Conservation (phyloP, 2,329 filamentous ascomycete genomes). For the Alternaria sp. region DNA sequence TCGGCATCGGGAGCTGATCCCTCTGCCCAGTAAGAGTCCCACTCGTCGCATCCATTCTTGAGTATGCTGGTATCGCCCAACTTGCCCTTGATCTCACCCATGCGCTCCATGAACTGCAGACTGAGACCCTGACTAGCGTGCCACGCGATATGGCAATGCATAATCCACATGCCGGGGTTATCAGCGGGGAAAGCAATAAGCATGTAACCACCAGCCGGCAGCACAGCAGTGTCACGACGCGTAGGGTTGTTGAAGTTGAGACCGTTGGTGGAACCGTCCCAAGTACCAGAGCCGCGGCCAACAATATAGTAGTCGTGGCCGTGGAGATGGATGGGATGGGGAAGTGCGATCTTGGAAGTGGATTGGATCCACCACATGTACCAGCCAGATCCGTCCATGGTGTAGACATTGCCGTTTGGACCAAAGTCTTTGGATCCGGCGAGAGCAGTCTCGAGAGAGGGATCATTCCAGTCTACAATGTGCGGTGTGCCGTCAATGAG, state of each 20-base stretch:
- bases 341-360: conserved; percentile 43
- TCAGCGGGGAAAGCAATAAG: conserved; percentile 63
- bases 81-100: conserved; percentile 30
- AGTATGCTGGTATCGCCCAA: conserved; percentile 35
- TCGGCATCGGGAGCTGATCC: conserved; percentile 21
- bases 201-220: conserved; percentile 53
- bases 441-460: conserved; percentile 56
- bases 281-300: conserved; percentile 46
- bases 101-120: conserved; percentile 62
- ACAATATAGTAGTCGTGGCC: conserved; percentile 57
- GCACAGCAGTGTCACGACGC: conserved; percentile 51
- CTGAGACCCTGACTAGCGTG: conserved; percentile 55
- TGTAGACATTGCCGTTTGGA: conserved; percentile 40
- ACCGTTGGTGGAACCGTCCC: conserved; percentile 43
- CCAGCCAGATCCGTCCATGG: conserved; percentile 47
- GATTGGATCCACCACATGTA: conserved; percentile 61
- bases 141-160: conserved; percentile 50
- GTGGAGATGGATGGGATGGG: conserved; percentile 55
- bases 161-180: conserved; percentile 60
- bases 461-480: conserved; percentile 54
- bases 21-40: conserved; percentile 45
- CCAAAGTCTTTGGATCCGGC: conserved; percentile 38
- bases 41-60: conserved; percentile 41
- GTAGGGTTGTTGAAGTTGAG: conserved; percentile 52
- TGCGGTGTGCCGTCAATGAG: conserved; percentile 53